Base-by-base conservation (phyloP, 2,329 filamentous ascomycete species). In the Ustilaginoidea virens region DNA sequence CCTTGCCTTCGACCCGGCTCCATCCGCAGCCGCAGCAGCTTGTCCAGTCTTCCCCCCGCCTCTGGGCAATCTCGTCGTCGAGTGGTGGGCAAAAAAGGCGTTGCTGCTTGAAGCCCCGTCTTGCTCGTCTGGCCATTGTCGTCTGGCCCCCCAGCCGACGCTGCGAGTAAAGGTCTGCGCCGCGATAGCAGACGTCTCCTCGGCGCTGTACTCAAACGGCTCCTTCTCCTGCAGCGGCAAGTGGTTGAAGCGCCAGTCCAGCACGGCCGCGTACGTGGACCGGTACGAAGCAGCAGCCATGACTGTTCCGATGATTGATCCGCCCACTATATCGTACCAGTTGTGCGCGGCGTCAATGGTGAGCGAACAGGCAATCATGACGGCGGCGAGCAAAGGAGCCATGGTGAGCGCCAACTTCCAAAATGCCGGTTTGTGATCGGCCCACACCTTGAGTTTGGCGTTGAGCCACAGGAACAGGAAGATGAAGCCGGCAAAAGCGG, bases 391-490 rank as follows among this genome's bases (percentile, higher is more conserved):
- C 2, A 80, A 47, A 0, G 77, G 76, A 0, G 63, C 46, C 36
- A 70, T 66, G 3, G 68, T 55, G 7, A 62, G 58, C 4, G 67
- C 53, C 4, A 80, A 52, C 47, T 78, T 80, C 74, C 74, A 80
- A 49, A 77, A 65, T 1, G 67, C 60, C 0, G 75, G 66, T 33
- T 75, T 71, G 44, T 76, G 69, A 46, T 78, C 72, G 13, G 65
- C 58, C 54, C 68, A 79, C 28, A 79, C 64, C 53, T 80, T 80
- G 22, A 81, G 55, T 52, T 81, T 80, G 19, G 72, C 75, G 42
- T 80, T 80, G 16, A 80, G 56, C 54, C 78, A 81, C 8, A 80
- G 55, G 38, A 63, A 74, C 6, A 80, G 51, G 43, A 69, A 80
- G 6, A 72, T 59, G 36, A 69, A 71, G 2, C 69, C 69, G 0